These are phyloP conservation scores for Passiflora organensis DNA, from an alignment of 345 rosid species.

Conservation along the genomic window DNA sequence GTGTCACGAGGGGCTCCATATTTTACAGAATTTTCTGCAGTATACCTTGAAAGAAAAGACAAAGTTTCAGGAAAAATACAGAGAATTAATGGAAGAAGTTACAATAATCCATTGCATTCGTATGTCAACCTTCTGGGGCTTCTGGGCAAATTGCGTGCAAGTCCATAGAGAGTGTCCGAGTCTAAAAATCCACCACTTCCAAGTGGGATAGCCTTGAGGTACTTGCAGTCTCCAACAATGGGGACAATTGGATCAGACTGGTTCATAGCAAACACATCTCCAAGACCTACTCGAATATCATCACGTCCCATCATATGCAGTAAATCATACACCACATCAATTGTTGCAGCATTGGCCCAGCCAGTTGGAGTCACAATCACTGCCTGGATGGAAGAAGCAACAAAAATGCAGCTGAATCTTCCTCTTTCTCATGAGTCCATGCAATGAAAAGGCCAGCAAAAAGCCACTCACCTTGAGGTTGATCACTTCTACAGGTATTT, in stretches of 20 bases:
- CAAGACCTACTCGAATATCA: conserved; percentile 80
- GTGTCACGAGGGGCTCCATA: conserved; percentile 73
- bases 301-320: conserved; percentile 99
- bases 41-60: conserved; percentile 40
- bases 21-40: conserved; percentile 61
- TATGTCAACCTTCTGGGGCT: conserved; percentile 69
- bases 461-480: conserved; percentile 52
- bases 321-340: conserved; percentile 73
- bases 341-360: conserved; percentile 94
- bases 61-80: background rate
- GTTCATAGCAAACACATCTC: conserved; percentile 59
- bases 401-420: background rate
- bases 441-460: background rate
- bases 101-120: background rate
- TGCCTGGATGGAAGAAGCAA: conserved; percentile 41
- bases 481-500: conserved; percentile 64
- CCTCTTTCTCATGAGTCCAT: background rate
- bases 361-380: conserved; percentile 79
- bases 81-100: background rate
- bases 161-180: conserved; percentile 83
- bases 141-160: conserved; percentile 73
- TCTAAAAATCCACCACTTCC: conserved; percentile 86
- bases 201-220: conserved; percentile 59
- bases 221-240: conserved; percentile 74
- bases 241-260: conserved; percentile 49